Evolutionary conservation across 768 basidiomycete species (phyloP).

Genomic region (Russula griseocarnosa): DNA sequence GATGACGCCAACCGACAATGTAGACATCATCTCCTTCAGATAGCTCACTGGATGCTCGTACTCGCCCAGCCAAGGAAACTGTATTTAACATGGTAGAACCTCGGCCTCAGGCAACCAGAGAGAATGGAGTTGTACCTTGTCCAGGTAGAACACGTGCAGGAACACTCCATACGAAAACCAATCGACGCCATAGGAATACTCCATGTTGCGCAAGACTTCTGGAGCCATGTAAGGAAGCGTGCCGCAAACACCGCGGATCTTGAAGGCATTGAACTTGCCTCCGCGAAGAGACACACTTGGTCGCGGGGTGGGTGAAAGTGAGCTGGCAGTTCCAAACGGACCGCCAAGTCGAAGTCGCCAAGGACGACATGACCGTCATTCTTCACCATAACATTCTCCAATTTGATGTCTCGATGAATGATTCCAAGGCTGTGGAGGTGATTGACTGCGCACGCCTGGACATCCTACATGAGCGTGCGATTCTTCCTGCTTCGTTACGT

Average conservation of each 20-base stretch:
- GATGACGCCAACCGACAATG: constrained; percentile 6
- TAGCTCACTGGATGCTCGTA: constrained; percentile 18
- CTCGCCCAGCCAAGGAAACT: constrained; percentile 25
- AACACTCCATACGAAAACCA: constrained; percentile 28
- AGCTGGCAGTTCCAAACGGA: constrained; percentile 12
- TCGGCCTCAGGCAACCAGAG: no score
- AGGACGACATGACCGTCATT: constrained; percentile 86
- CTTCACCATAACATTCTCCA: constrained; percentile 91
- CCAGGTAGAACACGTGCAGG: constrained; percentile 18
- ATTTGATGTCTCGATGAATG: constrained; percentile 93
- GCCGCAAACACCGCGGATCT: constrained; percentile 16
- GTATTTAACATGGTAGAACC: not conserved
- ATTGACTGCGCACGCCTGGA: constrained; percentile 56
- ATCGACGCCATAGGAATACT: constrained; percentile 25
- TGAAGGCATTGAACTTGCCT: not conserved
- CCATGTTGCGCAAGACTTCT: constrained; percentile 18
- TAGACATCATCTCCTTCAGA: constrained; percentile 19
- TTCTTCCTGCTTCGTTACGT: no score
- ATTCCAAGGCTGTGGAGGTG: constrained; percentile 89
- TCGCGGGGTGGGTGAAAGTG: not conserved
- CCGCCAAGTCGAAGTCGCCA: constrained; percentile 71
- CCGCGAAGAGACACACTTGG: not conserved
- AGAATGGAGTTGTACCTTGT: constrained; percentile 9
- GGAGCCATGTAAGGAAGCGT: constrained; percentile 27
- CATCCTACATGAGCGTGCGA: constrained; percentile 2